Evolutionary conservation across 305 asterid genomes (phyloP).

Genomic region (Solanum aculeatissimum): DNA sequence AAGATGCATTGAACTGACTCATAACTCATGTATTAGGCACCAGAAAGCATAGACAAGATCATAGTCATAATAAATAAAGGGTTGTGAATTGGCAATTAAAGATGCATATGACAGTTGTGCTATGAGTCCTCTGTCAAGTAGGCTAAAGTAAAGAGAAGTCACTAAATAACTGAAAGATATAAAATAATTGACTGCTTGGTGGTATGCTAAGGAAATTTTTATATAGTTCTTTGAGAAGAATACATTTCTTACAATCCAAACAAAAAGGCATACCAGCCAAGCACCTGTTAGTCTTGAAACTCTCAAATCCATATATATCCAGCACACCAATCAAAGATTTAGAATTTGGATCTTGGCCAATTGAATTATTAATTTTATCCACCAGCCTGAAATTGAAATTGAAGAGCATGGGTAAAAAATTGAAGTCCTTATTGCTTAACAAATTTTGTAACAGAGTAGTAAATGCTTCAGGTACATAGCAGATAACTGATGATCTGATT

Average conservation of each 20-base stretch:
- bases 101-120: neutral
- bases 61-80: neutral
- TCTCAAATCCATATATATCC: slow-evolving; percentile 96
- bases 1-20: neutral
- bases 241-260: slow-evolving; percentile 3
- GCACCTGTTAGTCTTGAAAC: slow-evolving; percentile 99
- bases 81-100: neutral
- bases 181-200: neutral
- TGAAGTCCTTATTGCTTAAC: neutral
- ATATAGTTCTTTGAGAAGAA: neutral
- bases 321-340: slow-evolving; percentile 80
- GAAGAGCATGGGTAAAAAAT: neutral
- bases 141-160: neutral
- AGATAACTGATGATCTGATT: neutral
- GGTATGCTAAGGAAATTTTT: neutral
- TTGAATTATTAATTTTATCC: slow-evolving; percentile 71
- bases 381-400: slow-evolving; percentile 53
- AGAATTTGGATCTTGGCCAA: slow-evolving; percentile 87
- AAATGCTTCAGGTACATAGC: neutral
- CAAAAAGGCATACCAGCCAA: slow-evolving; percentile 90
- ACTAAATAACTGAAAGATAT: neutral
- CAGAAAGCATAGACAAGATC: neutral
- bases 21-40: neutral
- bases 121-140: neutral
- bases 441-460: neutral